Base-by-base conservation (phyloP, 371 early-diverging fungal genomes). In the Polyrhizophydium stewartii region DNA sequence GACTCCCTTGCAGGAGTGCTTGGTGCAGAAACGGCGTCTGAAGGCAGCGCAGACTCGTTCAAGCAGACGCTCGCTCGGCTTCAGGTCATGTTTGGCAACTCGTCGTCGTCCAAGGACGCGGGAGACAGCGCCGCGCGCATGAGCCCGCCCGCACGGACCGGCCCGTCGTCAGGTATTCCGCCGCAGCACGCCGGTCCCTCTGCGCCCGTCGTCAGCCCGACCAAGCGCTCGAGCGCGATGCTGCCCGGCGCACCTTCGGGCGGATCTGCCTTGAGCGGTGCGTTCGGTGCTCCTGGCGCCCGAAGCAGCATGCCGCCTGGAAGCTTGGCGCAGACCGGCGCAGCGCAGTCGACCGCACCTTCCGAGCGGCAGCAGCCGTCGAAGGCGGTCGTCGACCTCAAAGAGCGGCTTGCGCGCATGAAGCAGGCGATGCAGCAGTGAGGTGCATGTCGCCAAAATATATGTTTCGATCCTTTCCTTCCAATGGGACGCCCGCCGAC, bases 391-490 rank as follows among this genome's bases (percentile, higher is more conserved):
- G 75, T 74, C 32, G 72, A 78, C n/a, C 68, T 86, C 53, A 84
- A 81, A 57, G 86, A 85, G 66, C 61, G 79, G 51, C 58, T 86
- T 12, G 86, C 82, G 1, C 61, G 70, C 37, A 83, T 86, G 84
- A 86, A 85, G 56, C 7, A 3, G 7, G 16, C 49, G 28, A 47
- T 47, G 49, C 3, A 16, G 7, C 22, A 47, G 49, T 35, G 35
- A 35, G 35, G 7, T 13, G 35, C 13, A 35, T 35, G 35, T 35
- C 35, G 3, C 35, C 7, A 35, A 35, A 35, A 35, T 35, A 13
- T 7, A 35, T 35, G 3, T 35, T 3, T 3, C 35, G 35, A 3
- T 3, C 35, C 13, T 35, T 35, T 13, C 35, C 35, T 35, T 35
- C 35, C 35, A 35, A 7, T 35, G 35, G n/a, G n/a, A n/a, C n/a